Conservation (phyloP, 768 basidiomycete species). For the Serpula lacrymans region DNA sequence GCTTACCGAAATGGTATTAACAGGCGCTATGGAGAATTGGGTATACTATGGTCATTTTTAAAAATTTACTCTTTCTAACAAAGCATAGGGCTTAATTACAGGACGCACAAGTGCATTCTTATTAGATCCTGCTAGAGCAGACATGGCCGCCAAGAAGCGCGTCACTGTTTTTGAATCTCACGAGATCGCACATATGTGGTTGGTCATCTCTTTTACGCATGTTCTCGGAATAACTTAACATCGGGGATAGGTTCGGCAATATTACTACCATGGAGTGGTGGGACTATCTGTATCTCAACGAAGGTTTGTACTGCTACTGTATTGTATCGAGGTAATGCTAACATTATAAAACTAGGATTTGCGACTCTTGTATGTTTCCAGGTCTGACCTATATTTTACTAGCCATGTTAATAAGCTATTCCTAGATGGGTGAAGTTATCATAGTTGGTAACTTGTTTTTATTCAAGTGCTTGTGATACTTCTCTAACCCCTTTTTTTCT, state of each 20-base stretch:
- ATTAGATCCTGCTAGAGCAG: conserved; percentile 71
- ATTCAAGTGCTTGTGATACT: not conserved
- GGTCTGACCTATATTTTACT: not conserved
- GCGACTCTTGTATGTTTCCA: conserved; percentile 64
- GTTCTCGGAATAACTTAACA: too few relatives aligned
- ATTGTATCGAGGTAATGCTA: conserved; percentile 1
- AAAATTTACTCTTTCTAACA: not conserved
- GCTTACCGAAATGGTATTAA: not conserved
- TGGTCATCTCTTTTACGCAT: conserved; percentile 13
- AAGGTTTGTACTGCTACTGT: conserved; percentile 42
- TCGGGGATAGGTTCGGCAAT: conserved; percentile 76
- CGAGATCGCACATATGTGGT: conserved; percentile 86
- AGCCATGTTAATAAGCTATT: conserved; percentile 3
- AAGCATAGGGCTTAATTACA: conserved; percentile 71
- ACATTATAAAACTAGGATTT: conserved; percentile 50
- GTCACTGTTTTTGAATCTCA: conserved; percentile 79
- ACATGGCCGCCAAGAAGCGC: conserved; percentile 72
- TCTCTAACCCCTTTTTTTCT: conserved; percentile 9
- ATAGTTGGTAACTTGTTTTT: conserved; percentile 53
- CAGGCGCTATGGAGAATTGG: conserved; percentile 92
- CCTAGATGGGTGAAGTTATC: conserved; percentile 84
- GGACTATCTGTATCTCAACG: conserved; percentile 80
- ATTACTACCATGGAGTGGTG: conserved; percentile 95
- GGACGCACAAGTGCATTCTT: conserved; percentile 82
- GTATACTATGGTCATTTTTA: conserved; percentile 19